phyloP scores from a whole-genome alignment of 2,329 filamentous ascomycete species.

The Microsporum canis region DNA sequence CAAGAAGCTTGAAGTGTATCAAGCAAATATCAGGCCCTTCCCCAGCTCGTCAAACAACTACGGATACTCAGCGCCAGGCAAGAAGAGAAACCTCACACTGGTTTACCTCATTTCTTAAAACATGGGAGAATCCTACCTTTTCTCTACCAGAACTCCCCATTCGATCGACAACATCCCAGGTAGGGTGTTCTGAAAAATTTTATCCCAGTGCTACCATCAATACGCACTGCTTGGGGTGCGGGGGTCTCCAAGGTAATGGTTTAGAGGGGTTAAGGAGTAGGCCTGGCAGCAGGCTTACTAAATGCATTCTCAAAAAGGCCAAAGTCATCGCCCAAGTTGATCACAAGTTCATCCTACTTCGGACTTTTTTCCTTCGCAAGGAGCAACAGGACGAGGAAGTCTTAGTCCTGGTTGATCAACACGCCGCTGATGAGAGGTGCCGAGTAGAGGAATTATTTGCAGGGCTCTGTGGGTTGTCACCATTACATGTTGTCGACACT shows the following conservation, averaged over 20 bases:
- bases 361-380: slow-evolving; percentile 18
- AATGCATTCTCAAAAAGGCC: slow-evolving; percentile 47
- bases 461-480: slow-evolving; percentile 38
- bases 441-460: slow-evolving; percentile 62
- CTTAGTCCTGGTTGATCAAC: slow-evolving; percentile 77
- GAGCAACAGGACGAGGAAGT: slow-evolving; percentile 20
- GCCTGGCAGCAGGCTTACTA: slow-evolving; percentile 42
- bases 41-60: not conserved
- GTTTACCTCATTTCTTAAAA: slow-evolving; percentile 49
- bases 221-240: not conserved
- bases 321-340: slow-evolving; percentile 74
- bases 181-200: not conserved
- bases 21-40: not conserved
- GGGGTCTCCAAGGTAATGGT: not conserved
- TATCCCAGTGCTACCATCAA: not conserved
- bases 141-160: slow-evolving; percentile 37
- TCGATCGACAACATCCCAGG: slow-evolving; percentile 18
- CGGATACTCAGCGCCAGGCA: not conserved
- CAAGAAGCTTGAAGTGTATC: slow-evolving; percentile 5
- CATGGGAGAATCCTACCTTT: slow-evolving; percentile 71
- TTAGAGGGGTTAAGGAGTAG: not conserved
- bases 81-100: slow-evolving; percentile 30
- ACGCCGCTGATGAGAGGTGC: slow-evolving; percentile 84
- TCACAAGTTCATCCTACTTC: slow-evolving; percentile 72
- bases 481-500: slow-evolving; percentile 17